Base-by-base conservation (phyloP, 345 rosid genomes). In the Adansonia digitata region DNA sequence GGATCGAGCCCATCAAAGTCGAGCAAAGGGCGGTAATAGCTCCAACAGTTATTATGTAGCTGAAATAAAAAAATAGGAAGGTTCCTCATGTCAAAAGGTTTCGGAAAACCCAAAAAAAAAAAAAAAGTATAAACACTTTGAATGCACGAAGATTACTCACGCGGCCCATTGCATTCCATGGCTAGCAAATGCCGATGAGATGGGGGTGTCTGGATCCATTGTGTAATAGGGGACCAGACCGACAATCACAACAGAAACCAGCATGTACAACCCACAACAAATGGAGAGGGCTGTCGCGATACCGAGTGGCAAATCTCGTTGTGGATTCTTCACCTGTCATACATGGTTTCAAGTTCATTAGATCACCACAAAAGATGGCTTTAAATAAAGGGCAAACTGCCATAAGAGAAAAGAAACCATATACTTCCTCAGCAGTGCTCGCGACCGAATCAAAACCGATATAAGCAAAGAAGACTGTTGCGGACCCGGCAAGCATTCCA, bases 401-500 rank as follows among this genome's bases (percentile, higher is more conserved):
- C 24, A 40, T 18, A 55, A 17, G 17, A 17, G 17, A 2, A 75
- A 73, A 34, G 42, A 72, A 3, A 37, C 24, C 18, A 67, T 35
- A 39, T 62, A 90, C 99, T 97, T 95, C 99, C 86, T 95, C 99
- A 12, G 99, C 98, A 26, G 98, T 87, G 86, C 99, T 93, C 75
- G 98, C 98, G 77, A 95, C 98, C 45, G 98, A 81, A 88, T 95
- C 99, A 82, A 95, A 95, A 74, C 99, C 99, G 77, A 93, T 91
- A 77, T 81, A 95, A 35, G 99, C 89, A 83, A 95, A 95, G 81
- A 95, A 95, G 69, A 95, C 98, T 1, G 94, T 93, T 57, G 97
- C 99, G 84, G 99, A 85, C 31, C 98, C 99, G 13, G 97, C 97
- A 83, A 95, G 93, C 97, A 95, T 90, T 49, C 98, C 99, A 78